Evolutionary conservation across 805 yeast species (phyloP).

Genomic region (Cyberlindnera amylophila): DNA sequence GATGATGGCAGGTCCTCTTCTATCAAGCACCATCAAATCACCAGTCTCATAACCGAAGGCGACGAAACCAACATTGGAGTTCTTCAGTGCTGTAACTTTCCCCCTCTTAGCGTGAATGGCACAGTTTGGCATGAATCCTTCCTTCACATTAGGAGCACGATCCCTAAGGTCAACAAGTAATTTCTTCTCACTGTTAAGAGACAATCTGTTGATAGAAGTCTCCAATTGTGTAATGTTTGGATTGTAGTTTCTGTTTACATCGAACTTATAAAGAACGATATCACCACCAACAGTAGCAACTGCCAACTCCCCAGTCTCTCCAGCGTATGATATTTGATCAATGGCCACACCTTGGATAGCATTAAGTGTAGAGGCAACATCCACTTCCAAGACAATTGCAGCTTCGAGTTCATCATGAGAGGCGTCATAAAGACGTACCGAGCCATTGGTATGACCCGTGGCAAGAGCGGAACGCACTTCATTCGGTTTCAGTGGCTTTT

Average conservation of each 20-base stretch:
- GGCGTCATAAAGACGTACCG: slow-evolving; percentile 79
- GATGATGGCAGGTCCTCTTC: slow-evolving; percentile 74
- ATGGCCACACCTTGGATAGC: slow-evolving; percentile 45
- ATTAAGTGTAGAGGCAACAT: slow-evolving; percentile 46
- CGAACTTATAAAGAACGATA: slow-evolving; percentile 71
- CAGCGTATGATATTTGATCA: slow-evolving; percentile 64
- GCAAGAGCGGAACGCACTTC: slow-evolving; percentile 59
- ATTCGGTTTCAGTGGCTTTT: slow-evolving; percentile 42
- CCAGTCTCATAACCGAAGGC: slow-evolving; percentile 79
- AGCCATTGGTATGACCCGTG: slow-evolving; percentile 85
- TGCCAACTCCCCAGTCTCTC: slow-evolving; percentile 71
- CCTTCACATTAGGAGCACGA: slow-evolving; percentile 49
- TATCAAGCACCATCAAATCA: slow-evolving; percentile 67
- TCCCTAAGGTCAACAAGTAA: slow-evolving; percentile 46
- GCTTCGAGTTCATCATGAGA: slow-evolving; percentile 69
- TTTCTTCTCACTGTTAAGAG: slow-evolving; percentile 27
- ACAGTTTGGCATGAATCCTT: slow-evolving; percentile 60
- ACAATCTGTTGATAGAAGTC: slow-evolving; percentile 27
- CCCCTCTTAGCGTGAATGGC: slow-evolving; percentile 44
- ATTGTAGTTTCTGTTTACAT: slow-evolving; percentile 44
- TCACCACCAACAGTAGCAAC: slow-evolving; percentile 68
- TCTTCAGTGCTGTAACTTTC: slow-evolving; percentile 54
- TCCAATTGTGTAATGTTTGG: slow-evolving; percentile 34
- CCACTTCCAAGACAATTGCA: slow-evolving; percentile 54
- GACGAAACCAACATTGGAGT: slow-evolving; percentile 79